Evolutionary conservation across 768 basidiomycete genomes (phyloP).

Genomic region (Amanita muscaria): DNA sequence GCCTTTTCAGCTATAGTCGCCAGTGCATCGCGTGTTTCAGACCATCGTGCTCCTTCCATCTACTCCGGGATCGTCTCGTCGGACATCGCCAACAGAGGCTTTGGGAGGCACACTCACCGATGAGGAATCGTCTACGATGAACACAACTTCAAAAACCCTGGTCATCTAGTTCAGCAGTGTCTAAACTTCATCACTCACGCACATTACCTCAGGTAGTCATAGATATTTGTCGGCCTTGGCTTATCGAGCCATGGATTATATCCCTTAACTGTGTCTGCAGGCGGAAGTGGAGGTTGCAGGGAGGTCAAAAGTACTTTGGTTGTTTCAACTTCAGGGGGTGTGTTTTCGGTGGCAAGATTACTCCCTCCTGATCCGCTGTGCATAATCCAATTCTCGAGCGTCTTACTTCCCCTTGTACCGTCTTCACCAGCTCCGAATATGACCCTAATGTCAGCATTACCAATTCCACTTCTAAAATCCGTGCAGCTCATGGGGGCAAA

Average conservation of each 20-base stretch:
- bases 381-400: too few relatives aligned
- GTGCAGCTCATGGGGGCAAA: too few relatives aligned
- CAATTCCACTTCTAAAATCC: too few relatives aligned
- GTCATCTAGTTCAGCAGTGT: neutral
- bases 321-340: constrained; percentile 1
- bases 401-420: too few relatives aligned
- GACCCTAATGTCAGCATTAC: too few relatives aligned
- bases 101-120: constrained; percentile 14
- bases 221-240: constrained; percentile 18
- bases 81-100: too few relatives aligned
- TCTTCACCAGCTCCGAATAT: too few relatives aligned
- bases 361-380: too few relatives aligned
- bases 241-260: constrained; percentile 20
- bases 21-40: constrained; percentile 19
- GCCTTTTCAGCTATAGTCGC: constrained; percentile 23
- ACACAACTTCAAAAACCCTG: constrained; percentile 20
- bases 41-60: constrained; percentile 19
- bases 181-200: neutral
- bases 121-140: constrained; percentile 24
- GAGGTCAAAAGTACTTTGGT: neutral
- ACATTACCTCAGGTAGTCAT: constrained; percentile 17
- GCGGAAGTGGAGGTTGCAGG: constrained; percentile 14
- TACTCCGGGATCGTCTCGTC: too few relatives aligned
- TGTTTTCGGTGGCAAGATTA: too few relatives aligned
- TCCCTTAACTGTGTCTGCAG: constrained; percentile 14